Base-by-base conservation (phyloP, 2,329 filamentous ascomycete genomes). In the Colletotrichum musicola region DNA sequence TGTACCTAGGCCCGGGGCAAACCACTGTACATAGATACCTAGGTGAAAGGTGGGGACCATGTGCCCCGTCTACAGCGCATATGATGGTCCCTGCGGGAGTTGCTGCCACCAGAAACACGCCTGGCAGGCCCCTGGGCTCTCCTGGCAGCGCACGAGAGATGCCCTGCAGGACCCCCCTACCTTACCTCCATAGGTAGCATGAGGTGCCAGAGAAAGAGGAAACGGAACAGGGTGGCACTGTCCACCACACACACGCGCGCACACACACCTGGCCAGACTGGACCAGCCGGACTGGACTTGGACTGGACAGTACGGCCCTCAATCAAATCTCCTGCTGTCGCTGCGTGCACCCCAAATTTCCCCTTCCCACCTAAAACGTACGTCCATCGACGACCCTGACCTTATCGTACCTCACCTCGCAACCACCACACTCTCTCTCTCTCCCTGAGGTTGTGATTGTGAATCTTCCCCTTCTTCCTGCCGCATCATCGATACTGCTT, bases 401-500 rank as follows among this genome's bases (percentile, higher is more conserved):
- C 63, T 30, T 25, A 56, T 59, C 62, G 54, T 57, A 42, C 53
- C 47, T 59, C 49, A 58, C 64, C 53, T 69, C 63, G 56, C 56
- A 66, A 69, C 55, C 62, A 69, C 56, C 62, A 46, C 66, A 60
- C 56, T 51, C 62, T 66, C 62, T 63, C 62, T 63, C 53, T 68
- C 62, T 60, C 65, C 62, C 56, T 59, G 62, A 69, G 66, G 62
- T 69, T 69, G 66, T 69, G 66, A 66, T 69, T 69, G 66, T 69
- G 66, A 66, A 25, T 67, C 60, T 66, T 66, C 56, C 59, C 49
- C 66, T 68, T 56, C 56, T 25, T 46, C 59, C 56, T 49, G 51
- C 58, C 68, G 30, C 30, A 70, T 71, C 70, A 71, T 71, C 64
- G 51, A 68, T 71, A 68, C 68, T 68, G 64, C 64, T 27, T 59